Base-by-base conservation (phyloP, 2,329 filamentous ascomycete species). In the Botrytis pseudocinerea region DNA sequence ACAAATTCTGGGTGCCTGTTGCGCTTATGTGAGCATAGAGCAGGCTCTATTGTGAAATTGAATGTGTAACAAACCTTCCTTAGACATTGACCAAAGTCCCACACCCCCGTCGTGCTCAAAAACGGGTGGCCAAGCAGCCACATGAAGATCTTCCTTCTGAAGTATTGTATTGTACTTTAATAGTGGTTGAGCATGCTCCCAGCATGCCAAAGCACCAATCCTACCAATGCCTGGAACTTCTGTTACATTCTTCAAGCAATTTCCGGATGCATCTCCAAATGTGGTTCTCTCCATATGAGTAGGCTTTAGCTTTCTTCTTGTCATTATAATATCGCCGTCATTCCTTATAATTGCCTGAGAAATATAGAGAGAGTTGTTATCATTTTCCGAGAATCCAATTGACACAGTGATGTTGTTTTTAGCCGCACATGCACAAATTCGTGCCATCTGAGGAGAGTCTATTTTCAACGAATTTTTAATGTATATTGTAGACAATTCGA, bases 251-350 rank as follows among this genome's bases (percentile, higher is more conserved):
- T 83, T 83, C 66, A 87, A 85, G 28, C 87, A 86, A 59, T 89
- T 85, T 1, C 85, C 88, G 1, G 86, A 84, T 4, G 86, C 87
- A 66, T 89, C 87, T 2, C 87, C 88, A 77, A 86, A 89, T 62
- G 84, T 79, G 12, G 83, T 79, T 6, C 83, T 80, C 77, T 85
- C 84, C 61, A 85, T 82, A 69, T 85, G 83, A 2, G 83, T 57
- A 1, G 84, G 82, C 69, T 82, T 82, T 72, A 85, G 83, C 78
- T 85, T 85, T 63, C 83, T 82, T 32, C 84, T 82, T 74, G 84
- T 81, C 76, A 84, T 82, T 73, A 83, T 76, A 69, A 85, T 77
- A 46, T 82, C 78, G 5, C 83, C 83, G 6, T 80, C 78, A 0
- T 84, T 82, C 5, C 83, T 84, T 74, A 89, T 89, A 76, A 88